A percentile compares a stretch with the other conserved stretches of the same genome.
Conservation (phyloP, 192 early-diverging fungal species). For the Coemansia sp. region DNA sequence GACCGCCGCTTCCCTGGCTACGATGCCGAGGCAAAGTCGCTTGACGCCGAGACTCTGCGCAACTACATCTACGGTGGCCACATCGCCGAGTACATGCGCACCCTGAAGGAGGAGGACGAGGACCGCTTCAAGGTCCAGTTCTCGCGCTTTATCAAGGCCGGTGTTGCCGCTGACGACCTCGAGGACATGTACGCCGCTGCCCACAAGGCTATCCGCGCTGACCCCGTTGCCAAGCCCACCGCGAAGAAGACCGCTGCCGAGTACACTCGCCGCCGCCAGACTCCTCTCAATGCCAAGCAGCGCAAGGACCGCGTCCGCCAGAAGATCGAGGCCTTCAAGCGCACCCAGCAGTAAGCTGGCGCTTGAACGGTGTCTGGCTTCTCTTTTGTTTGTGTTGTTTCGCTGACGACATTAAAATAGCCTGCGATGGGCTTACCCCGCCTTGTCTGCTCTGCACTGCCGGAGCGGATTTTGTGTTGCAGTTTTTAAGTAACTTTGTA, state of each 20-base stretch:
- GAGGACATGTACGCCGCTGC: slow-evolving; percentile 94
- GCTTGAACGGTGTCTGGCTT: neutral
- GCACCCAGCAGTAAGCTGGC: slow-evolving; percentile 26
- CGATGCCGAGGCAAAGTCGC: slow-evolving; percentile 79
- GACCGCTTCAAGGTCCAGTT: slow-evolving; percentile 97
- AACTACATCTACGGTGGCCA: slow-evolving; percentile 98
- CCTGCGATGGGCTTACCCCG: slow-evolving; percentile 54
- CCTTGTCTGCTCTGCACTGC: slow-evolving; percentile 15
- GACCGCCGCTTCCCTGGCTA: slow-evolving; percentile 98
- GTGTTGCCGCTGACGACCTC: slow-evolving; percentile 81
- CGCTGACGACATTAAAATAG: slow-evolving; percentile 33
- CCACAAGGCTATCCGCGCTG: slow-evolving; percentile 90
- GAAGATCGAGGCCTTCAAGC: slow-evolving; percentile 80
- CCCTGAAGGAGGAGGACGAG: slow-evolving; percentile 98
- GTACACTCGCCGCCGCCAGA: slow-evolving; percentile 65
- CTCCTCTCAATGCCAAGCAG: slow-evolving; percentile 86
- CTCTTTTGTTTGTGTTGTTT: slow-evolving; percentile 1
- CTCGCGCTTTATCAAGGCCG: slow-evolving; percentile 85
- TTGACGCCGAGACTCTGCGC: slow-evolving; percentile 89
- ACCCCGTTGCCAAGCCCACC: slow-evolving; percentile 72
- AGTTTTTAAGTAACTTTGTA: slow-evolving; percentile 41
- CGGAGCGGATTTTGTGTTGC: slow-evolving; percentile 21
- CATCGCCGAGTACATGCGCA: slow-evolving; percentile 97
- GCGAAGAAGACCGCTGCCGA: slow-evolving; percentile 71
- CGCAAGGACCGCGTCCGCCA: slow-evolving; percentile 82